phyloP scores from a whole-genome alignment of 2,329 filamentous ascomycete species.

The Colletotrichum chrysophilum region DNA sequence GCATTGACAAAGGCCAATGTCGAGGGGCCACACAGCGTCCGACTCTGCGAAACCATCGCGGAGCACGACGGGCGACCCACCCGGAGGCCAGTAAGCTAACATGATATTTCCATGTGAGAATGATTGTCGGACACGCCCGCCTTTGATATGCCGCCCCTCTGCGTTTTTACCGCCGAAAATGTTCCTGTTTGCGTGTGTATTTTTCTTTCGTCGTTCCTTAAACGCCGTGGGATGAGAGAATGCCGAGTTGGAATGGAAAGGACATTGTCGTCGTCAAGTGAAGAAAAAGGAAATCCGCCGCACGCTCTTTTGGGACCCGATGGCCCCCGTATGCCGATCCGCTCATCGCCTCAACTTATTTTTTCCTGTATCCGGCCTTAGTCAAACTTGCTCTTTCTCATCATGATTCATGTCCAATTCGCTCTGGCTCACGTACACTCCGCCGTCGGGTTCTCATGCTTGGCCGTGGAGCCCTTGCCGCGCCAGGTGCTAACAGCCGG shows the following conservation, averaged over 20 bases:
- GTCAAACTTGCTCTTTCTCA: not conserved
- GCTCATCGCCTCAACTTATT: not conserved
- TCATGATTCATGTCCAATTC: not conserved
- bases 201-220: slow-evolving; percentile 3
- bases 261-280: slow-evolving; percentile 3
- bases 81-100: not conserved
- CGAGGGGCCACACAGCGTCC: not conserved
- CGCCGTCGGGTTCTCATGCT: slow-evolving; percentile 72
- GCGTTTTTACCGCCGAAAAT: slow-evolving; percentile 2
- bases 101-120: not conserved
- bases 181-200: not conserved
- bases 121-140: not conserved
- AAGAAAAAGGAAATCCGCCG: slow-evolving; percentile 4
- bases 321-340: not conserved
- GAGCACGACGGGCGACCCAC: not conserved
- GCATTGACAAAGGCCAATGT: not conserved
- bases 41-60: not conserved
- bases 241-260: not conserved
- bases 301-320: not conserved
- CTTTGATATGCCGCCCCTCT: not conserved
- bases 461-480: slow-evolving; percentile 89
- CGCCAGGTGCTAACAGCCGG: slow-evolving; percentile 96
- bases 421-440: slow-evolving; percentile 26
- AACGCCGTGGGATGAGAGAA: slow-evolving; percentile 3
- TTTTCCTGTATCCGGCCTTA: not conserved